Evolutionary conservation across 371 early-diverging fungal genomes (phyloP), one percentile per base, ranked within the genome.

Genomic region (Rhizopus microsporus): DNA sequence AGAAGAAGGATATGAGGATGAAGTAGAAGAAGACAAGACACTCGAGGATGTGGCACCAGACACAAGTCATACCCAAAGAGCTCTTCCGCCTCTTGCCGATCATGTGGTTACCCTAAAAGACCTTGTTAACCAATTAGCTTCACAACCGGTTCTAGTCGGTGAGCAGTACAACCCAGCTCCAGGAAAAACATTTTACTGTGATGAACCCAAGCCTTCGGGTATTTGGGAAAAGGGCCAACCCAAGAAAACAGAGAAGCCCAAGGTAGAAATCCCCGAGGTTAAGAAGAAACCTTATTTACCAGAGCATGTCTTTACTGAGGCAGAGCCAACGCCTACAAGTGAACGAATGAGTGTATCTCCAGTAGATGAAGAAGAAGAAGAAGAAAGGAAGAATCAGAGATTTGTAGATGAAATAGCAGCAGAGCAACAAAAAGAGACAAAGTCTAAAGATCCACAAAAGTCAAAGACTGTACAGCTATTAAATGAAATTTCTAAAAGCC

Each of bases 321-420:
- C 69, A 3, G 69, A 64, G 9, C 64, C 69, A 6, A 68, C 69
- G 9, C 65, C 69, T 16, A 65, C 61, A 1, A 42, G 29, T 12
- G 64, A 62, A 42, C 42, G 31, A 12, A 49, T 47, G 43, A 57
- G 57, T 1, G 50, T 51, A 17, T 50, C 56, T 16, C 61, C 61
- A 1, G 34, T 61, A 4, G 42, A 23, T 13, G 38, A 57, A 35
- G 52, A 42, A 30, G 42, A 51, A 6, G 30, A 42, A 32, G 43
- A 45, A 33, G 9, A 5, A 13, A 42, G 7, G 45, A 43, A 7
- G 17, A 42, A 12, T 43, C 63, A 3, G 57, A 58, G 45, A 7
- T 56, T 62, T 43, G 63, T 50, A 7, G 56, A 55, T 32, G 9
- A 52, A 2, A 44, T 67, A 17, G 60, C 63, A 17, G 55, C 61